These are phyloP conservation scores for Diaporthe citri DNA, from an alignment of 2,329 filamentous ascomycete genomes.

Conservation along the genomic window DNA sequence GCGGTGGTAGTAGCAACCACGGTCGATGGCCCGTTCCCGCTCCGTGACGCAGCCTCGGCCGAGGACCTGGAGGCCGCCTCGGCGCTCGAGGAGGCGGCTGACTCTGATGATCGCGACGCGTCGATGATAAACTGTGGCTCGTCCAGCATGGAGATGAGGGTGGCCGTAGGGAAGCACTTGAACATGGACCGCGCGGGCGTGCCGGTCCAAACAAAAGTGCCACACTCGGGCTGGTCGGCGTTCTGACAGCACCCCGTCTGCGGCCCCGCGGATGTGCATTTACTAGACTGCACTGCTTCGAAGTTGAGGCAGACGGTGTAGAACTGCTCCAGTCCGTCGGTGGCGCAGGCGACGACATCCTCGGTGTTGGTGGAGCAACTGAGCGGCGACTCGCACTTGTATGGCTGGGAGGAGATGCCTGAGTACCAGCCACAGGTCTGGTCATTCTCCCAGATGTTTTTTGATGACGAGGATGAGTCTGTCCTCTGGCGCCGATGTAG, in stretches of 20 bases:
- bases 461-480: constrained; percentile 29
- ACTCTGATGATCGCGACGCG: constrained; percentile 44
- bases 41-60: constrained; percentile 28
- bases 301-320: constrained; percentile 53
- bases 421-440: constrained; percentile 47
- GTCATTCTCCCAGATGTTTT: constrained; percentile 44
- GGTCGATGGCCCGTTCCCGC: constrained; percentile 33
- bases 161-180: constrained; percentile 48
- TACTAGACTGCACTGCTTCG: constrained; percentile 47
- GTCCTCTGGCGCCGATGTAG: constrained; percentile 37
- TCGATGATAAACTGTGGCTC: constrained; percentile 51
- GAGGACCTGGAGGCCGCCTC: constrained; percentile 31
- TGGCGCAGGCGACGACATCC: constrained; percentile 53
- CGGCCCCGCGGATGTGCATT: constrained; percentile 46
- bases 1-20: constrained; percentile 39
- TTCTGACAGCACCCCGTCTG: constrained; percentile 55
- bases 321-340: constrained; percentile 48
- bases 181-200: constrained; percentile 51
- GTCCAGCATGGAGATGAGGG: constrained; percentile 50
- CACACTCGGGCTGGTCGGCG: constrained; percentile 46
- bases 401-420: constrained; percentile 42
- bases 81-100: constrained; percentile 29
- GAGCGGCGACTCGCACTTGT: constrained; percentile 30
- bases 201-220: constrained; percentile 54
- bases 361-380: constrained; percentile 49